Evolutionary conservation across 176 grass and related monocot species (phyloP).

Genomic region (Oryza meyeriana): DNA sequence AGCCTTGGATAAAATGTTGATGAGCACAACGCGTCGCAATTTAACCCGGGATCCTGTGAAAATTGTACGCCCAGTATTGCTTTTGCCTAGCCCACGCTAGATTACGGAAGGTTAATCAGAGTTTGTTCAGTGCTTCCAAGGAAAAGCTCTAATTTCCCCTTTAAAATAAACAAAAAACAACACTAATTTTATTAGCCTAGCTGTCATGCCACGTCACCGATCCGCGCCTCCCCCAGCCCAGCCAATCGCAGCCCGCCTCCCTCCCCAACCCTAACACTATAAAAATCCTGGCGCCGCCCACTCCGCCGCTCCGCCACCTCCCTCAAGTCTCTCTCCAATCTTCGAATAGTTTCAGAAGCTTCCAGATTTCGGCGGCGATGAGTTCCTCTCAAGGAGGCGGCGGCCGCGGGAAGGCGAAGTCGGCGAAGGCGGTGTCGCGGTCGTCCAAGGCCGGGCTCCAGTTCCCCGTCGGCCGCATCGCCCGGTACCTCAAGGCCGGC

Average conservation of each 20-base stretch:
- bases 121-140: neutral
- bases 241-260: constrained; percentile 25
- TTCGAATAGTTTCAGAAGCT: constrained; percentile 24
- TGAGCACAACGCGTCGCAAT: too few relatives aligned
- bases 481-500: constrained; percentile 76
- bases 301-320: neutral
- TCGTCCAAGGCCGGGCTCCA: constrained; percentile 85
- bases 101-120: too few relatives aligned
- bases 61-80: too few relatives aligned
- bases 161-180: neutral
- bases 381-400: constrained; percentile 41
- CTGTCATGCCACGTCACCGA: constrained; percentile 23
- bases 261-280: constrained; percentile 40
- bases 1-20: too few relatives aligned
- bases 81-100: too few relatives aligned
- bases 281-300: constrained; percentile 19
- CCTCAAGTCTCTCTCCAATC: neutral
- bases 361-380: constrained; percentile 22
- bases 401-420: constrained; percentile 47
- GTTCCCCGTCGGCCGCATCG: constrained; percentile 89
- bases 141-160: neutral
- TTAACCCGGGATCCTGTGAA: too few relatives aligned
- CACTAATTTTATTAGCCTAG: neutral
- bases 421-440: constrained; percentile 40
- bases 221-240: neutral